Base-by-base conservation (phyloP, 257 asterid species). In the Cruciata laevipes region DNA sequence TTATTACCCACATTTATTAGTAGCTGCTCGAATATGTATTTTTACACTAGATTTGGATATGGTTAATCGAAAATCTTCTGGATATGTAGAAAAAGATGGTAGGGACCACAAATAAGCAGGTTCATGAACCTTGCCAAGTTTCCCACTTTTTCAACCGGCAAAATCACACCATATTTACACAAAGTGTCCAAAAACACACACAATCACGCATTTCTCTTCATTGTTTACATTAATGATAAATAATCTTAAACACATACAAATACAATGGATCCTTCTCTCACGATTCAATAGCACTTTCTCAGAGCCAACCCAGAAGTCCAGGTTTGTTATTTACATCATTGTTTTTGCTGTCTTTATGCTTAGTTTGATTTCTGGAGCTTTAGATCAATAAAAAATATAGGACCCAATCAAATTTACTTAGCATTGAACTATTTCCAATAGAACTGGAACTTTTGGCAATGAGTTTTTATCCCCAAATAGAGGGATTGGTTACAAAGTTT, bases 131-230 rank as follows among this genome's bases (percentile, higher is more conserved):
- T 17, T 17, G 55, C 55, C 55, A 47, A 0, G 7, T 47, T 47
- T 47, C n/a, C 55, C 55, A 47, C 55, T 47, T 47, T 47, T 47
- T 47, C 55, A 47, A 14, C 53, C 55, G 55, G 55, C 55, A 47
- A 47, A 14, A 47, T 47, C 20, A 47, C 55, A 47, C 55, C 55
- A 47, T 9, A 12, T 10, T 42, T 2, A 11, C 49, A 40, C 13
- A 40, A 40, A 40, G 49, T 40, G 16, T 40, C 49, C 49, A 40
- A 40, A 40, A 42, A 37, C 42, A 37, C 10, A 37, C 10, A 42
- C 51, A 16, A 13, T 16, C 55, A 47, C 55, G 55, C 55, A 17
- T 14, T 47, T 17, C 55, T 47, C 55, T 8, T 17, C 51, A 11
- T 42, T 42, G 51, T 42, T 47, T 47, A 16, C 20, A 14, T 47